These are phyloP conservation scores for Epichloe glyceriae DNA, from an alignment of 2,329 filamentous ascomycete genomes.

Conservation along the genomic window DNA sequence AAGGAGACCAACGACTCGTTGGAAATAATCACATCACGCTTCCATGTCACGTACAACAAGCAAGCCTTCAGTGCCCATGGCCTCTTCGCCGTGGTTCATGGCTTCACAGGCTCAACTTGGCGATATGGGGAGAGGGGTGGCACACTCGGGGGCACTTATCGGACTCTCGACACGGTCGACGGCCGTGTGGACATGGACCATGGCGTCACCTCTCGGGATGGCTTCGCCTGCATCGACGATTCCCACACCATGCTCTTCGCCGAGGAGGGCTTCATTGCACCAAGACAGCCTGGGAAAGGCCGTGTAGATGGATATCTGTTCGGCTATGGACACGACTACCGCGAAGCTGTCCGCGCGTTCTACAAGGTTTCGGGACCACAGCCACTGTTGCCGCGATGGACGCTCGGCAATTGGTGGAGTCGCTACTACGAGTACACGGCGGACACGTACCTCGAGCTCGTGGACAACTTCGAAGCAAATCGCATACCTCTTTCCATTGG, in stretches of 20 bases:
- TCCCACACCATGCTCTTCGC: conserved; percentile 43
- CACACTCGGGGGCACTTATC: conserved; percentile 34
- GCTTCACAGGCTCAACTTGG: conserved; percentile 29
- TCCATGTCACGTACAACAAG: conserved; percentile 47
- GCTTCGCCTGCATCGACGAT: conserved; percentile 41
- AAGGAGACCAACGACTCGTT: conserved; percentile 32
- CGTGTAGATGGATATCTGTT: conserved; percentile 48
- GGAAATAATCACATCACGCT: conserved; percentile 41
- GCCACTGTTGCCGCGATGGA: conserved; percentile 42
- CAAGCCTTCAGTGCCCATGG: conserved; percentile 38
- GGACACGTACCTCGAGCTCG: conserved; percentile 41
- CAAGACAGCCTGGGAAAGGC: conserved; percentile 24
- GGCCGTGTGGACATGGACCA: conserved; percentile 35
- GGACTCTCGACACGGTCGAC: conserved; percentile 41
- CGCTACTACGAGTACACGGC: conserved; percentile 46
- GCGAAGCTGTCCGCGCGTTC: conserved; percentile 37
- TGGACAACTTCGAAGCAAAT: conserved; percentile 39
- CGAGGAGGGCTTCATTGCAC: conserved; percentile 36
- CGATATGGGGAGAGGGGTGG: conserved; percentile 32
- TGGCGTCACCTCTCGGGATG: conserved; percentile 37
- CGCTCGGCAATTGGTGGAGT: conserved; percentile 54
- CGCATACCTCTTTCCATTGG: conserved; percentile 44
- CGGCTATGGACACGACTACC: conserved; percentile 43
- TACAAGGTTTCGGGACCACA: conserved; percentile 44
- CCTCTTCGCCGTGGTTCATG: conserved; percentile 29